These are phyloP conservation scores for Trichoderma aggressivum DNA, from an alignment of 2,329 filamentous ascomycete genomes.

Conservation along the genomic window DNA sequence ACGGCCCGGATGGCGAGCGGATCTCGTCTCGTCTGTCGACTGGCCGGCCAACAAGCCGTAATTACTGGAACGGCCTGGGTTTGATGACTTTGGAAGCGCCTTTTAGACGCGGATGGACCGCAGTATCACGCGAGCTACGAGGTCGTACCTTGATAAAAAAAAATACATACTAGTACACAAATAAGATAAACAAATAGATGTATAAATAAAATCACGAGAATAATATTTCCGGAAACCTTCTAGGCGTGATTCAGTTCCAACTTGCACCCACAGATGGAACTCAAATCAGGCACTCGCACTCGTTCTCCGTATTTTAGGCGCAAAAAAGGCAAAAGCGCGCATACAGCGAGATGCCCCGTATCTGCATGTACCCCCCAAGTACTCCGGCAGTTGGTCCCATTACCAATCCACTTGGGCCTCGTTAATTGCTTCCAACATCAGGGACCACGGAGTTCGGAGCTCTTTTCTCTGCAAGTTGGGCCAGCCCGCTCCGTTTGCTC, in stretches of 20 bases:
- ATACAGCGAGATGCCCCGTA: background rate
- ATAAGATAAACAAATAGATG: background rate
- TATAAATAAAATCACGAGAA: background rate
- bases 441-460: constrained; percentile 6
- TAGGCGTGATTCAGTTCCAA: background rate
- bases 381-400: background rate
- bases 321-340: background rate
- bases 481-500: background rate
- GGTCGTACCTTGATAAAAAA: background rate
- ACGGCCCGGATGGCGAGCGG: background rate
- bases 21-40: background rate
- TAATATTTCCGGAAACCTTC: background rate
- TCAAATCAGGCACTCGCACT: background rate
- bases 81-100: background rate
- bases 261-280: no score
- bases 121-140: background rate
- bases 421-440: background rate
- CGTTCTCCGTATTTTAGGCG: background rate
- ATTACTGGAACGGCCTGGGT: background rate
- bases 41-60: constrained; percentile 1
- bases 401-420: background rate
- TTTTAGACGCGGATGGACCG: background rate
- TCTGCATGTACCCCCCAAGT: background rate
- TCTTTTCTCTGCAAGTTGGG: background rate
- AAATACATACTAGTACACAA: background rate